Evolutionary conservation across 2,329 filamentous ascomycete species (phyloP).

Genomic region (Teratosphaeria destructans): DNA sequence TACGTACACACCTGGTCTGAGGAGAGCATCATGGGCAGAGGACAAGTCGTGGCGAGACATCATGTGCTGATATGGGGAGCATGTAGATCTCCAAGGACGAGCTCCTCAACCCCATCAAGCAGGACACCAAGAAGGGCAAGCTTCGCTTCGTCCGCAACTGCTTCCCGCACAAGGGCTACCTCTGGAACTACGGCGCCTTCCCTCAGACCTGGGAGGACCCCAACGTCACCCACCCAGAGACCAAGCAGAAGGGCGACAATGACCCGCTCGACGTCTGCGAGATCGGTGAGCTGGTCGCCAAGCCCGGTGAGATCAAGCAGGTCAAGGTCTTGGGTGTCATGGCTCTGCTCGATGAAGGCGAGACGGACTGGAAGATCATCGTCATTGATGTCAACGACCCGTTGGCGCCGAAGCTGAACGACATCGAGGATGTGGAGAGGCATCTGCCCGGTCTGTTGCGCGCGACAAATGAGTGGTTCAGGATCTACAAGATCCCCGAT

Average conservation of each 20-base stretch:
- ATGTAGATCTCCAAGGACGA: constrained; percentile 95
- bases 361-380: constrained; percentile 99
- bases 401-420: constrained; percentile 89
- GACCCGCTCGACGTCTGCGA: constrained; percentile 99
- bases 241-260: constrained; percentile 99
- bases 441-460: constrained; percentile 93
- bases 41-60: neutral
- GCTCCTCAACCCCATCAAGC: constrained; percentile 96
- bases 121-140: constrained; percentile 99
- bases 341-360: constrained; percentile 97
- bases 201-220: constrained; percentile 99
- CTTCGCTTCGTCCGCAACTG: constrained; percentile 99
- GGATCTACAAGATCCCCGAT: constrained; percentile 99
- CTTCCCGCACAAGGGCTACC: constrained; percentile 99
- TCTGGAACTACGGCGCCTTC: constrained; percentile 99
- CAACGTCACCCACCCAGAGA: constrained; percentile 90
- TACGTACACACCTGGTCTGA: constrained; percentile 36
- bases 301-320: constrained; percentile 95
- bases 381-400: constrained; percentile 98
- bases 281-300: constrained; percentile 95
- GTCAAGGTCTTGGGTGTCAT: constrained; percentile 99
- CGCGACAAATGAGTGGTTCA: constrained; percentile 99
- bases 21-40: neutral
- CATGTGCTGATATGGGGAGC: constrained; percentile 9
- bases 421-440: constrained; percentile 97